Evolutionary conservation across 2,329 filamentous ascomycete species (phyloP), one percentile per base, ranked within the genome.

Genomic region (Clonostachys solani): DNA sequence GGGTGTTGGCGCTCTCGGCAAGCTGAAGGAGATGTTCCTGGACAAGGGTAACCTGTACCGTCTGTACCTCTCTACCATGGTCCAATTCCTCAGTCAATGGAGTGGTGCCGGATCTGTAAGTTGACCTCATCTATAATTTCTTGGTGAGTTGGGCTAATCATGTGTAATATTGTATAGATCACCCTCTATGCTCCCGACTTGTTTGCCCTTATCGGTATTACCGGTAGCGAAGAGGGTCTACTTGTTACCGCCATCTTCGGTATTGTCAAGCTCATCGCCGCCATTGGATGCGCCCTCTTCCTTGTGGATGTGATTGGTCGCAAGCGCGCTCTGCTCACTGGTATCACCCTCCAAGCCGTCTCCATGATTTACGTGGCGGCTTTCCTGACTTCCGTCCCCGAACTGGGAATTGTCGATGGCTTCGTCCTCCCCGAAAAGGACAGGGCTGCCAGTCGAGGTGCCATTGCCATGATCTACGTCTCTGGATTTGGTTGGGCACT

Each of bases 261-360:
- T 40, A 78, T 90, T 45, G 74, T 90, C 55, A 92, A 92, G 60
- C 78, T 92, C 47, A 61, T 80, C 7, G 77, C 84, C 0, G 80
- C 85, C 13, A 60, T 91, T 33, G 54, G 80, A 37, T 92, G 87
- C 61, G 87, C 87, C 1, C 74, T 91, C 45, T 89, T 92, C 75
- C 76, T 92, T 9, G 86, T 92, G 52, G 88, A 92, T 55, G 82
- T 86, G 46, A 83, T 92, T 53, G 88, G 88, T 5, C 83, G 88
- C 49, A 91, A 90, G 65, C 78, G 81, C 8, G 73, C 83, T 1
- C 72, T 86, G 1, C 71, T 84, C 16, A 62, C 75, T 1, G 83
- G 83, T 3, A 85, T 86, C 54, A 69, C 69, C 3, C 67, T 84
- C 2, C 83, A 86, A 60, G 72, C 74, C 15, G 60, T 86, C 10